A percentile compares a stretch with the other conserved stretches of the same genome.
These are phyloP conservation scores for Penicillium sclerotigenum DNA, from an alignment of 2,329 filamentous ascomycete genomes.

Conservation along the genomic window DNA sequence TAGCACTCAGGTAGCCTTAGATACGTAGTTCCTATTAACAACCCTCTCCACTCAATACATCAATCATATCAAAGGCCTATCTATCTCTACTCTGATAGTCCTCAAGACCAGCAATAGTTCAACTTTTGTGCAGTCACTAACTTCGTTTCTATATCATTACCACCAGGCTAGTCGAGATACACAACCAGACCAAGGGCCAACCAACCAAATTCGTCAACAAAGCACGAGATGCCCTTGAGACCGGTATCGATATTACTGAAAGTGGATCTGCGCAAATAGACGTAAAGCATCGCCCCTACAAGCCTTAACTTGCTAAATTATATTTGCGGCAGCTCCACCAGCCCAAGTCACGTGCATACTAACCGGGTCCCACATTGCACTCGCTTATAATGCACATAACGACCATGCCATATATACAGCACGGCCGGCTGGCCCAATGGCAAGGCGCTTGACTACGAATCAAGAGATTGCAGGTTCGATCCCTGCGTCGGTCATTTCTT, in stretches of 20 bases:
- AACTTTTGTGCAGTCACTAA: no score
- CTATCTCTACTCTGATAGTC: fast-evolving
- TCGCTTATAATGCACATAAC: not conserved
- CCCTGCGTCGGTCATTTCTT: slow-evolving; percentile 38
- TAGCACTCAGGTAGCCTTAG: no score
- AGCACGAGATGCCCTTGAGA: fast-evolving
- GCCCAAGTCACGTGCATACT: not conserved
- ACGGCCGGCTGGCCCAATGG: slow-evolving; percentile 46
- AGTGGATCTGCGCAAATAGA: fast-evolving
- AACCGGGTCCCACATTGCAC: not conserved
- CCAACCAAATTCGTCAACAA: not conserved
- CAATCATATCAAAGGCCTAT: not conserved
- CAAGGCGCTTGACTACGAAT: slow-evolving; percentile 54
- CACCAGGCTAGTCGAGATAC: not conserved
- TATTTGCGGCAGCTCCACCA: not conserved
- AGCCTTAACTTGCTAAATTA: not conserved
- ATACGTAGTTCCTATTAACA: no score
- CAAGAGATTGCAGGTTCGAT: slow-evolving; percentile 52
- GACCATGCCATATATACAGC: fast-evolving
- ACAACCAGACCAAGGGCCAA: not conserved
- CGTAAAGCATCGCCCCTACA: not conserved
- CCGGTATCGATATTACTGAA: fast-evolving
- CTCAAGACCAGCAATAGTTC: no score
- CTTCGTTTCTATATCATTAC: not conserved
- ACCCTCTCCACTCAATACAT: no score